Percentiles rank a stretch among this genome's conserved stretches.
Evolutionary conservation across 108 stramenopile species (phyloP).

Genomic region (Craspedostauros australis): DNA sequence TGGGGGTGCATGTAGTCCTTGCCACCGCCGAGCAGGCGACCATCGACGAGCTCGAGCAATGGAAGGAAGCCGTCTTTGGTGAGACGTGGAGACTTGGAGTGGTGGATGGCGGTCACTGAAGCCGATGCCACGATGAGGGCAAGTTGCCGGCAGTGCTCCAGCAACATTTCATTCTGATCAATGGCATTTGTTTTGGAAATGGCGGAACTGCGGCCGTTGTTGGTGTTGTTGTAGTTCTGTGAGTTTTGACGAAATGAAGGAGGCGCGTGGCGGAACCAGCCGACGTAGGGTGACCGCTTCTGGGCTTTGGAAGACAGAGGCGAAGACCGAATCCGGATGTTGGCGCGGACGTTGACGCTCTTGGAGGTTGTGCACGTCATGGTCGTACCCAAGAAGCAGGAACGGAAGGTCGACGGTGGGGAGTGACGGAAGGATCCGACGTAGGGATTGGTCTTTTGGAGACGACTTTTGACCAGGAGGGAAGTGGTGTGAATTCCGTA

Average conservation of each 20-base stretch:
- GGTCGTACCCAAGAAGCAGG: conserved; percentile 21
- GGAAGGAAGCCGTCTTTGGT: neutral
- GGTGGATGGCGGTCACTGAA: neutral
- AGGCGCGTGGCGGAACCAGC: conserved; percentile 50
- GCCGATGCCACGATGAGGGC: neutral
- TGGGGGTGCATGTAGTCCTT: neutral
- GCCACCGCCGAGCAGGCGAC: conserved; percentile 36
- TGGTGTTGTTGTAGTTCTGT: too few species aligned
- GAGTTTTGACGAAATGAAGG: too few species aligned
- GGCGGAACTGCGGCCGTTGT: too few species aligned
- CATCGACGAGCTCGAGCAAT: conserved; percentile 11
- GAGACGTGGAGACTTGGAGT: neutral
- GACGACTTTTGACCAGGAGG: too few species aligned
- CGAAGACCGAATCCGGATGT: neutral
- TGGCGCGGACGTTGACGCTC: neutral
- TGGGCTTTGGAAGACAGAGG: neutral
- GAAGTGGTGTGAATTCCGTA: too few species aligned
- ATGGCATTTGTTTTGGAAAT: too few species aligned
- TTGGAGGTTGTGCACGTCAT: neutral
- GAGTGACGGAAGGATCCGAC: conserved; percentile 49
- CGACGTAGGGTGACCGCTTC: conserved; percentile 34
- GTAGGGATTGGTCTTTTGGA: conserved; percentile 43
- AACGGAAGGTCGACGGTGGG: conserved; percentile 36
- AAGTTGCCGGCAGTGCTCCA: too few species aligned
- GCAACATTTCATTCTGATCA: too few species aligned